Percentiles rank a stretch among this genome's conserved stretches.
Conservation (phyloP, 1,284 basidiomycete species). For the Takashimella tepidaria region DNA sequence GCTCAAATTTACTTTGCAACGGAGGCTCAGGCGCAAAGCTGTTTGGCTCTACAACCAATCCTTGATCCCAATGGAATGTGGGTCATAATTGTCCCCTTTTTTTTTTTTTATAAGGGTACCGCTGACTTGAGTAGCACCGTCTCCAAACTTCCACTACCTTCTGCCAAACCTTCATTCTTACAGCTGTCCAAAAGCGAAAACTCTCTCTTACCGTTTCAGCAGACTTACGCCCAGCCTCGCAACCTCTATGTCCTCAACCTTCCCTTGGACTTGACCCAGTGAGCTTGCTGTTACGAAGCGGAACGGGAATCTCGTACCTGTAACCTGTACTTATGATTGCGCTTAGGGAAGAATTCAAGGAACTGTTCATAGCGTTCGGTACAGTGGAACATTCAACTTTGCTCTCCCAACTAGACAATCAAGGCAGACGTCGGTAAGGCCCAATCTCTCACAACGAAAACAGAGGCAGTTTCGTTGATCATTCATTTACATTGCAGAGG, state of each 20-base stretch:
- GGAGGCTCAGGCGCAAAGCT: slow-evolving; percentile 27
- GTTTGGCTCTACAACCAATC: slow-evolving; percentile 24
- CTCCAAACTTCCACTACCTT: no score
- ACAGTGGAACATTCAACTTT: slow-evolving; percentile 41
- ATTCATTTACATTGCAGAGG: slow-evolving; percentile 20
- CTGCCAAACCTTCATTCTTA: no score
- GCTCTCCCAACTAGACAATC: slow-evolving; percentile 40
- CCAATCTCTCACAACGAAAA: background rate
- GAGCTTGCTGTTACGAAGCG: no score
- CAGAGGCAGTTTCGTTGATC: background rate
- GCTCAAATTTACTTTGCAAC: slow-evolving; percentile 34
- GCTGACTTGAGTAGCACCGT: slow-evolving; percentile 10
- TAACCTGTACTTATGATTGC: slow-evolving; percentile 5
- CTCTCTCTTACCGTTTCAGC: slow-evolving; percentile 4
- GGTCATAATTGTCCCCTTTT: slow-evolving; percentile 15
- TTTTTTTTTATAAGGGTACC: background rate
- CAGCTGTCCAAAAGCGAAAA: no score
- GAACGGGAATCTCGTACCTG: background rate
- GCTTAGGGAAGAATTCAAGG: slow-evolving; percentile 34
- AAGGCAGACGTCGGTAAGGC: slow-evolving; percentile 31
- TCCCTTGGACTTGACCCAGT: slow-evolving; percentile 42
- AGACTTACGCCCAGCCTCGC: slow-evolving; percentile 15
- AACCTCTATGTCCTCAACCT: slow-evolving; percentile 43
- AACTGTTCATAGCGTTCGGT: slow-evolving; percentile 29
- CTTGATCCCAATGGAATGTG: slow-evolving; percentile 34